Evolutionary conservation across 495 filamentous ascomycete genomes (phyloP).

Genomic region (Aspergillus coremiiformis): DNA sequence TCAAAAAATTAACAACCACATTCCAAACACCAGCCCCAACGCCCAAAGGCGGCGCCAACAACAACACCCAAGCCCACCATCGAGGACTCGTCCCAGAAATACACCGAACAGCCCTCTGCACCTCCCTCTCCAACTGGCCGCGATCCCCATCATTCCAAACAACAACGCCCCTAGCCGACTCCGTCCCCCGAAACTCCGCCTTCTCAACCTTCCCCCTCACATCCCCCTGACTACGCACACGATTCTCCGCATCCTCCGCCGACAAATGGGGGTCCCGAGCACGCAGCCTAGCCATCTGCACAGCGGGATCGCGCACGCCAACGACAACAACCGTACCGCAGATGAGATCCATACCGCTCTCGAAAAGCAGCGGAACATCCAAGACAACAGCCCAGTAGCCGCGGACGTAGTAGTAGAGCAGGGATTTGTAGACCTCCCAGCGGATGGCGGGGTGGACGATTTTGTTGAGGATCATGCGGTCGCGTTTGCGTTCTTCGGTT

Average conservation of each 20-base stretch:
- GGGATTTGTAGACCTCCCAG: constrained; percentile 61
- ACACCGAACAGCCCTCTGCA: constrained; percentile 53
- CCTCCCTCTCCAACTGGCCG: constrained; percentile 56
- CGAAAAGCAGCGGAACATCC: constrained; percentile 87
- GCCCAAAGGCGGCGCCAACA: constrained; percentile 65
- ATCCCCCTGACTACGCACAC: constrained; percentile 78
- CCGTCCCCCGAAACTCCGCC: constrained; percentile 53
- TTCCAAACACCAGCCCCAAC: constrained; percentile 56
- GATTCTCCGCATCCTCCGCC: constrained; percentile 69
- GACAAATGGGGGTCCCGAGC: constrained; percentile 64
- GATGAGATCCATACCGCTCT: constrained; percentile 70
- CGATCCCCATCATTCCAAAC: constrained; percentile 79
- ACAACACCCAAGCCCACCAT: constrained; percentile 75
- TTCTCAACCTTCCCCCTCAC: constrained; percentile 71
- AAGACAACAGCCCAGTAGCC: constrained; percentile 86
- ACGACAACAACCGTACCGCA: constrained; percentile 83
- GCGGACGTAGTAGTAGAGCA: constrained; percentile 56
- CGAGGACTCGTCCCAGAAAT: constrained; percentile 56
- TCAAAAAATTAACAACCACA: constrained; percentile 57
- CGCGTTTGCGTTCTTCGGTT: constrained; percentile 51
- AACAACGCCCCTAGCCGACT: constrained; percentile 56
- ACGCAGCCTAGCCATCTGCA: constrained; percentile 72
- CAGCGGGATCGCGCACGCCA: constrained; percentile 59
- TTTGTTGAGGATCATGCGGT: constrained; percentile 69
- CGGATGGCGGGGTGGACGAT: constrained; percentile 89